Percentiles rank a stretch among this genome's conserved stretches.
Conservation (phyloP, 2,329 filamentous ascomycete species). For the Parastagonospora nodorum region DNA sequence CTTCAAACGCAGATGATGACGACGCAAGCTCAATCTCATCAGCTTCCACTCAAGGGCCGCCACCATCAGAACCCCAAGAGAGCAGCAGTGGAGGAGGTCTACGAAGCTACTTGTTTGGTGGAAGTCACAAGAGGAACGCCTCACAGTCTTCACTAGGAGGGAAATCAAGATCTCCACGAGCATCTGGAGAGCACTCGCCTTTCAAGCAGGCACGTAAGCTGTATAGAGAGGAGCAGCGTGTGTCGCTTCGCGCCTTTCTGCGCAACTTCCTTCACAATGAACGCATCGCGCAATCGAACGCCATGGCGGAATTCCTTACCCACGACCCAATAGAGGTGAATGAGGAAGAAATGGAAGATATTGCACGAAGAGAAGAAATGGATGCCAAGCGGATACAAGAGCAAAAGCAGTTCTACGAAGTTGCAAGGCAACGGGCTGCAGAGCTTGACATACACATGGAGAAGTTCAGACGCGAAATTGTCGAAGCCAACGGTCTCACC, state of each 20-base stretch:
- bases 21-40: slow-evolving; percentile 84
- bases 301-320: slow-evolving; percentile 83
- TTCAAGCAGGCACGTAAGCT: slow-evolving; percentile 60
- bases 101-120: slow-evolving; percentile 50
- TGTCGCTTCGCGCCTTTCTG: slow-evolving; percentile 90
- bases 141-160: slow-evolving; percentile 47
- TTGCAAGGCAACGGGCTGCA: slow-evolving; percentile 84
- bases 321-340: slow-evolving; percentile 72
- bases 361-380: slow-evolving; percentile 76
- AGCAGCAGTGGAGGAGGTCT: slow-evolving; percentile 48
- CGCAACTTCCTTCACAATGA: slow-evolving; percentile 83
- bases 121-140: slow-evolving; percentile 48
- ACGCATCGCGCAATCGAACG: slow-evolving; percentile 79
- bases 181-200: slow-evolving; percentile 36
- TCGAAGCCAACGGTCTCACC: slow-evolving; percentile 82
- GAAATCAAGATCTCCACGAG: slow-evolving; percentile 34
- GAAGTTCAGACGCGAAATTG: slow-evolving; percentile 69
- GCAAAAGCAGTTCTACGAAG: slow-evolving; percentile 93
- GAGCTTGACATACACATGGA: slow-evolving; percentile 99
- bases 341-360: slow-evolving; percentile 83
- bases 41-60: slow-evolving; percentile 68
- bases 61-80: slow-evolving; percentile 41
- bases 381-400: slow-evolving; percentile 90
- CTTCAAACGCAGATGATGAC: slow-evolving; percentile 63
- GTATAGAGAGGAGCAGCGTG: slow-evolving; percentile 86